phyloP scores from a whole-genome alignment of 192 early-diverging fungal species.

The Podila horticola region DNA sequence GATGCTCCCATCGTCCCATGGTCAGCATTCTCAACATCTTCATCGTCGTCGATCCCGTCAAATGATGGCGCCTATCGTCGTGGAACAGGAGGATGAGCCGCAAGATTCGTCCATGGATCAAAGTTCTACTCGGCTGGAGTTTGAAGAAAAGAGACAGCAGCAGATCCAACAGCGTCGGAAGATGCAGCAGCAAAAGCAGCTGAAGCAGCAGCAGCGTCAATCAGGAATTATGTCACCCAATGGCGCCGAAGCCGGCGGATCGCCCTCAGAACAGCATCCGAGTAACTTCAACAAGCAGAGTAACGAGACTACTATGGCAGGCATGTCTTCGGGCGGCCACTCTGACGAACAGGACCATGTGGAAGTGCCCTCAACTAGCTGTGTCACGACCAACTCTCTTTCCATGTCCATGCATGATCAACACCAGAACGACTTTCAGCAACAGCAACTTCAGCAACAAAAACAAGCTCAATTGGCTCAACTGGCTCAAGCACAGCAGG shows the following conservation, averaged over 20 bases:
- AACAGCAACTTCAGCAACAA: conserved; percentile 9
- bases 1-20: not conserved
- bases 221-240: not conserved
- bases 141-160: conserved; percentile 8
- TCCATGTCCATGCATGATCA: conserved; percentile 44
- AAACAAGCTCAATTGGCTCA: not conserved
- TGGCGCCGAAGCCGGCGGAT: not conserved
- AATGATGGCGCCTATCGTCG: not conserved
- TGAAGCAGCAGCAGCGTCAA: conserved; percentile 1
- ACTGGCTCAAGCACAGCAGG: not conserved
- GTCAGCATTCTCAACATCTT: not conserved
- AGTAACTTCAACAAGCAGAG: conserved; percentile 29
- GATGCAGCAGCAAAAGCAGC: not conserved
- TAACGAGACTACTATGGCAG: conserved; percentile 49
- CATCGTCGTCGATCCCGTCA: not conserved
- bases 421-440: not conserved
- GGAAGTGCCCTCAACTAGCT: conserved; percentile 45
- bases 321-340: conserved; percentile 37
- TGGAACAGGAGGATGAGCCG: conserved; percentile 2
- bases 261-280: not conserved
- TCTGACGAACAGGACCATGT: conserved; percentile 50
- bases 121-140: conserved; percentile 10
- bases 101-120: conserved; percentile 27
- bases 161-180: conserved; percentile 9
- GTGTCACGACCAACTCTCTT: conserved; percentile 36